Base-by-base conservation (phyloP, 2,329 filamentous ascomycete genomes). In the Chaetomium olivaceum region DNA sequence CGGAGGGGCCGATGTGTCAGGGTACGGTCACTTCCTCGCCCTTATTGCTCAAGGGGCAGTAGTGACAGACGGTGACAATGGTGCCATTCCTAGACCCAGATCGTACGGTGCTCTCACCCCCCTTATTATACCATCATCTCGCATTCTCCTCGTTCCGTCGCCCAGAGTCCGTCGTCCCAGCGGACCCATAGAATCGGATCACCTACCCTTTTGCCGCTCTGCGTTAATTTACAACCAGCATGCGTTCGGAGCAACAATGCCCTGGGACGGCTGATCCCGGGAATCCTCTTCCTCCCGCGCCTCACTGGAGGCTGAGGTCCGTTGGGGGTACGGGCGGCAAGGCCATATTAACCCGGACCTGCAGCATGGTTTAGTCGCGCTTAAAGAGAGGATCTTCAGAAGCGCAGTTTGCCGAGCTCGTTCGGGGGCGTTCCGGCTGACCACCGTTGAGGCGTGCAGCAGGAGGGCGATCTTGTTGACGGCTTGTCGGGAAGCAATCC, bases 81-180 rank as follows among this genome's bases (percentile, higher is more conserved):
- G 69, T 62, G 65, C 67, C 66, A 71, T 66, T 51, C 8, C 27
- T 23, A 25, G 27, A 4, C 25, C 56, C 39, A 12, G 51, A 70
- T 71, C 68, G 68, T 69, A 68, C 60, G 69, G 69, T 62, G 64
- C 25, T 71, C 65, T 67, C 46, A 51, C 65, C 67, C 69, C 56
- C 52, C 63, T 70, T 70, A 71, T 68, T 43, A 43, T 43, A 43
- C 39, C 16, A 39, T 16, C 39, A 68, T 64, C 33, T 33, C 51
- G 48, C 16, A 39, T 19, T 54, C 21, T 64, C 43, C 55, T 39
- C 31, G 23, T 46, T 43, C 43, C 46, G 19, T 11, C n/a, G 43
- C 33, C 29, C 19, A 57, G 59, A 54, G 57, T 60, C 55, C 4
- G 39, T 43, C 39, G 16, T 19, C 39, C 39, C 39, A 67, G 57